Evolutionary conservation across 2,329 filamentous ascomycete species (phyloP), one percentile per base, ranked within the genome.

Genomic region (Clonostachys rosea): DNA sequence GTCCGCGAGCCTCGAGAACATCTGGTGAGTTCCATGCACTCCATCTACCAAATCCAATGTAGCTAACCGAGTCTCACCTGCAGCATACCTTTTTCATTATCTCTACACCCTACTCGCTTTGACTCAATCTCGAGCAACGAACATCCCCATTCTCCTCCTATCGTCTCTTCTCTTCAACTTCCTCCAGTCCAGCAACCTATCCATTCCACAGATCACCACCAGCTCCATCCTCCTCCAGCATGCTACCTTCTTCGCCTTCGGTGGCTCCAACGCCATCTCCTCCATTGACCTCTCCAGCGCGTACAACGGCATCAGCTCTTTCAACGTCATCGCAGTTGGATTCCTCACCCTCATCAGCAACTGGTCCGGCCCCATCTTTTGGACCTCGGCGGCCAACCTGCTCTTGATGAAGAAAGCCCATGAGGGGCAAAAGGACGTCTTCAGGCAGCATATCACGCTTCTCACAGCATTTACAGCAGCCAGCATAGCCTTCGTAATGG

Each of bases 231-330:
- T 97, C 34, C 73, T 95, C 39, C 86, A 95, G 55, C 85, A 91
- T 67, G 74, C 82, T 35, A 84, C 86, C 45, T 99, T 96, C 75
- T 99, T 97, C 63, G 86, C 89, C 33, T 83, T 90, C 52, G 94
- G 91, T 20, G 91, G 91, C 61, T 89, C 89, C 42, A 99, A 99
- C 64, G 87, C 94, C 39, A 96, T 99, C 55, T 95, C 91, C 12
- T 92, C 88, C n/a, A 83, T 99, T 57, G 91, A 97, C 60, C 78
- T 99, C 17, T 95, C 90, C 6, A 95, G 86, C 61, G 91, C 91
- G 0, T 99, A 99, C 69, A 99, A 99, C 59, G 94, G 94, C 52
- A 77, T 99, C 36, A 79, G 78, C 44, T 81, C 77, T 47, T 99
- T 95, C 72, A 91, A 88, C 59, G 75, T 94, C 52, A 52, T 83